phyloP scores from a whole-genome alignment of 805 yeast genomes.

The Sugiyamaella mastotermitis region DNA sequence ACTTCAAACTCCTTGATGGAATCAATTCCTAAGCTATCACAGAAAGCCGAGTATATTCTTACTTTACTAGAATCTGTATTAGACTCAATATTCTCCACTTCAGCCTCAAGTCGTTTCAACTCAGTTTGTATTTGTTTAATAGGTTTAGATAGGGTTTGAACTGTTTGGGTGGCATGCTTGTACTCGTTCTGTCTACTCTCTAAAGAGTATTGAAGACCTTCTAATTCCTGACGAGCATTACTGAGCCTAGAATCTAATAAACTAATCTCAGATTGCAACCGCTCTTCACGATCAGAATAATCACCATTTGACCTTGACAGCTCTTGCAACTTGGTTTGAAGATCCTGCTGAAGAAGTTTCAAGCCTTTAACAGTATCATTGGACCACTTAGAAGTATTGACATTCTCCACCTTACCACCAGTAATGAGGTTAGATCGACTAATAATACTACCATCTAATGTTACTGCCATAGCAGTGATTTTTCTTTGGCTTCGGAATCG shows the following conservation, averaged over 20 bases:
- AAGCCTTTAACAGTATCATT: constrained; percentile 46
- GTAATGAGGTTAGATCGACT: constrained; percentile 88
- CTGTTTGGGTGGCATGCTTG: neutral
- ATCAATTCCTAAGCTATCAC: constrained; percentile 46
- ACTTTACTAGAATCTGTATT: neutral
- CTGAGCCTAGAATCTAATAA: constrained; percentile 35
- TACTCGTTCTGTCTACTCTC: constrained; percentile 27
- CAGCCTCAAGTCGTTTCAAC: neutral
- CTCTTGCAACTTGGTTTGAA: constrained; percentile 46
- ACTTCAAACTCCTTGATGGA: constrained; percentile 64
- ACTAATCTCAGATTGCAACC: constrained; percentile 50
- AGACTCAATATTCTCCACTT: neutral
- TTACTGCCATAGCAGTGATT: constrained; percentile 60
- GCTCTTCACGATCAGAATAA: constrained; percentile 44
- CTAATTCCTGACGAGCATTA: constrained; percentile 26
- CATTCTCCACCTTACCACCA: constrained; percentile 64
- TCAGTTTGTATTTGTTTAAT: too few species aligned
- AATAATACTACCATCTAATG: constrained; percentile 78
- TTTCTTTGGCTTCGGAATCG: constrained; percentile 53
- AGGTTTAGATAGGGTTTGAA: neutral
- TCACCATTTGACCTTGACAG: constrained; percentile 43
- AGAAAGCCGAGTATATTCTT: constrained; percentile 38
- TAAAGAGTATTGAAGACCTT: constrained; percentile 24
- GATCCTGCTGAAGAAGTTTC: constrained; percentile 43
- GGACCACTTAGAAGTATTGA: constrained; percentile 58